phyloP scores from a whole-genome alignment of 768 basidiomycete genomes.

The Porpolomopsis calyptriformis region DNA sequence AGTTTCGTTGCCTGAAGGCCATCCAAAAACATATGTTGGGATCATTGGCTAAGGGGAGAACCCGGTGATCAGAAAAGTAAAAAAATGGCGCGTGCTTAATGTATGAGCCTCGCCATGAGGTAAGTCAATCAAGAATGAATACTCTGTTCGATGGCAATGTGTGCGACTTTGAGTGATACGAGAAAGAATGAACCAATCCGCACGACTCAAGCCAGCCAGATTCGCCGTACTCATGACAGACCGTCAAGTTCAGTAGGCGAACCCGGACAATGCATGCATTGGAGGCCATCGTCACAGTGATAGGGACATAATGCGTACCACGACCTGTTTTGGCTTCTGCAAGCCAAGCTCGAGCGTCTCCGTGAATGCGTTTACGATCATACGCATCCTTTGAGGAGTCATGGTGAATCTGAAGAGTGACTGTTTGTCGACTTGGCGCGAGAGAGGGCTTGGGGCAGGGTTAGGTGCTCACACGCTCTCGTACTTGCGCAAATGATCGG shows the following conservation, averaged over 20 bases:
- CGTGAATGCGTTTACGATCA: slow-evolving; percentile 94
- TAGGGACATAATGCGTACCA: slow-evolving; percentile 46
- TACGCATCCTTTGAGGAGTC: slow-evolving; percentile 86
- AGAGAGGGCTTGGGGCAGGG: neutral
- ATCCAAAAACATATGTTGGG: slow-evolving; percentile 92
- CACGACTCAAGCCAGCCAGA: no score
- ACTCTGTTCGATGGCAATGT: no score
- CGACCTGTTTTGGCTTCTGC: slow-evolving; percentile 69
- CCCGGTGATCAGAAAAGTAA: neutral
- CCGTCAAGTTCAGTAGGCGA: neutral
- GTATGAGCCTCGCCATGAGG: no score
- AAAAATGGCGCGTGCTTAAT: neutral
- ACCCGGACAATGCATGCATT: neutral
- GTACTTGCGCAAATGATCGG: slow-evolving; percentile 85
- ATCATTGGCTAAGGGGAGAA: slow-evolving; percentile 68
- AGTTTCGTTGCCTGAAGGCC: slow-evolving; percentile 82
- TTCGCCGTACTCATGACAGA: neutral
- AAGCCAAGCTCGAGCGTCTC: slow-evolving; percentile 85
- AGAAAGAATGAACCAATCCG: neutral
- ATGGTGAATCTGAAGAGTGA: slow-evolving; percentile 54
- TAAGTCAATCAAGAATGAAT: no score
- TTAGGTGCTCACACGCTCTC: slow-evolving; percentile 60
- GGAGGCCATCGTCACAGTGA: neutral
- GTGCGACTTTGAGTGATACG: no score
- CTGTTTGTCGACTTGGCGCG: slow-evolving; percentile 6